A percentile compares a stretch with the other conserved stretches of the same genome.
phyloP scores from a whole-genome alignment of 805 yeast genomes.

The Candida caryicola region DNA sequence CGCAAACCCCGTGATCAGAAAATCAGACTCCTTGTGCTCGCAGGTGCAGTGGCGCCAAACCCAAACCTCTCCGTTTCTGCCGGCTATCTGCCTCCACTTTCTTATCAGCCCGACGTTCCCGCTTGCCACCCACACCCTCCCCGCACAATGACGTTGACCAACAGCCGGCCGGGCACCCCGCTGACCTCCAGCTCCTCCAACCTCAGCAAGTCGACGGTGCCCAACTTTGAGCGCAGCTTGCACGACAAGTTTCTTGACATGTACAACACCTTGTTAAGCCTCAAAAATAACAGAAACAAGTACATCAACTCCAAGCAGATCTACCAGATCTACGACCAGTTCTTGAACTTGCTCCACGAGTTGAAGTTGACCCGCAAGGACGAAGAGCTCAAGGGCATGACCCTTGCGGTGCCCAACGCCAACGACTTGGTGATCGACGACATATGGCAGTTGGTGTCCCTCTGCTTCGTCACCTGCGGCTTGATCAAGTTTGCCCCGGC shows the following conservation, averaged over 20 bases:
- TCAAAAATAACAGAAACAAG: constrained; percentile 62
- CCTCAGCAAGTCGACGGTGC: constrained; percentile 17
- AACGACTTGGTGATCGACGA: constrained; percentile 83
- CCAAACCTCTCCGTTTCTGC: no score
- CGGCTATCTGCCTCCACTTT: no score
- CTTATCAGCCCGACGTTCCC: no score
- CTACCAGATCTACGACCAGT: constrained; percentile 55
- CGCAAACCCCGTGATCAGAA: not conserved
- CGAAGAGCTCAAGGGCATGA: constrained; percentile 38
- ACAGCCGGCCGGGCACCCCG: constrained; percentile 12
- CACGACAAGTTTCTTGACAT: constrained; percentile 26
- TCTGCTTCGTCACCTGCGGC: constrained; percentile 91
- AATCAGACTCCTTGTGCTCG: no score
- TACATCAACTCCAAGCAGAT: constrained; percentile 69
- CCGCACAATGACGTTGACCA: not conserved
- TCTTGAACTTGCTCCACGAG: constrained; percentile 51
- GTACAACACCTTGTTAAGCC: constrained; percentile 26
- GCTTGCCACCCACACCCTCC: no score
- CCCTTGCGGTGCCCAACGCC: constrained; percentile 40
- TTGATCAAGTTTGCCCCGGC: constrained; percentile 89
- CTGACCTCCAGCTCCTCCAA: not conserved
- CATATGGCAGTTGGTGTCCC: constrained; percentile 80
- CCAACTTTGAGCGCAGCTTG: constrained; percentile 34
- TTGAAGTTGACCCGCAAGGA: constrained; percentile 53
- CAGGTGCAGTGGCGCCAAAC: no score